A percentile compares a stretch with the other conserved stretches of the same genome.
Conservation (phyloP, 2,329 filamentous ascomycete species). For the Diaporthe citri region DNA sequence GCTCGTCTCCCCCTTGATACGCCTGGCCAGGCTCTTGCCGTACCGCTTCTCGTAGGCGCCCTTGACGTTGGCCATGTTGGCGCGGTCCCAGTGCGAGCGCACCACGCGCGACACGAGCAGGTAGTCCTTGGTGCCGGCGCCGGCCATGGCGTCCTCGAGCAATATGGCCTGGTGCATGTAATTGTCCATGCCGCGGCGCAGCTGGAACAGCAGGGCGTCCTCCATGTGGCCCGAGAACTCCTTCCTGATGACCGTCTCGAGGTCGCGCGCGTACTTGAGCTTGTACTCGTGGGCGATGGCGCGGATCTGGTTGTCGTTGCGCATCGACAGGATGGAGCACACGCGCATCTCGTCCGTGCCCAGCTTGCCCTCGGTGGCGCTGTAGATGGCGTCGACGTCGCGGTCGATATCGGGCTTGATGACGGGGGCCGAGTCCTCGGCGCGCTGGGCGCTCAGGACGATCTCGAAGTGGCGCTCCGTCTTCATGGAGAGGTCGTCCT, state of each 20-base stretch:
- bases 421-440: slow-evolving; percentile 82
- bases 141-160: slow-evolving; percentile 90
- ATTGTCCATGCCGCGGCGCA: slow-evolving; percentile 82
- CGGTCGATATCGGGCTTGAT: slow-evolving; percentile 79
- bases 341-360: slow-evolving; percentile 82
- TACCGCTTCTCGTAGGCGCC: slow-evolving; percentile 81
- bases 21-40: slow-evolving; percentile 72
- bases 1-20: slow-evolving; percentile 86
- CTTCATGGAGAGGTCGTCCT: slow-evolving; percentile 85
- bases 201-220: slow-evolving; percentile 82
- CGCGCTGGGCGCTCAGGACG: slow-evolving; percentile 79
- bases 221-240: slow-evolving; percentile 96
- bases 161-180: slow-evolving; percentile 85
- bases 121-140: slow-evolving; percentile 87
- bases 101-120: slow-evolving; percentile 84
- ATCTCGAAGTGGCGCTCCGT: slow-evolving; percentile 89
- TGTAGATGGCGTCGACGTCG: slow-evolving; percentile 82
- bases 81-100: slow-evolving; percentile 84
- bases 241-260: slow-evolving; percentile 80
- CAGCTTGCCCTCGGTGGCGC: slow-evolving; percentile 78
- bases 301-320: slow-evolving; percentile 85
- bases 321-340: slow-evolving; percentile 80
- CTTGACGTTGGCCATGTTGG: slow-evolving; percentile 81
- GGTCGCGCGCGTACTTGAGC: slow-evolving; percentile 75
- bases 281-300: slow-evolving; percentile 84